phyloP scores from a whole-genome alignment of 2,329 filamentous ascomycete species.

The Fusarium sp. region DNA sequence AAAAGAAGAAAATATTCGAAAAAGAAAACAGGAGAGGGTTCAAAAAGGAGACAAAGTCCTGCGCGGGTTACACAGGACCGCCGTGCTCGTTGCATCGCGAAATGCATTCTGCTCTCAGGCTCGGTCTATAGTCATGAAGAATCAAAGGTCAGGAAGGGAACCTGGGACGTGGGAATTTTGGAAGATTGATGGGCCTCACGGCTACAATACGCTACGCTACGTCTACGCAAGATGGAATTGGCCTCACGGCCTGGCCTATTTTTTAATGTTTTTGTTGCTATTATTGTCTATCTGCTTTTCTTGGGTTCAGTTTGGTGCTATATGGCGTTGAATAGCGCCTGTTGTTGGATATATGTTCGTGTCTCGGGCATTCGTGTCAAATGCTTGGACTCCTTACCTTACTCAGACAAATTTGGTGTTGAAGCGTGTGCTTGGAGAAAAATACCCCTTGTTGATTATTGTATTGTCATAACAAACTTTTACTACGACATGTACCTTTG shows the following conservation, averaged over 20 bases:
- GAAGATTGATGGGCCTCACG: constrained; percentile 45
- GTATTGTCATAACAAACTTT: constrained; percentile 24
- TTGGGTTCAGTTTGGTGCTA: constrained; percentile 28
- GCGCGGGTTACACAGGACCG: constrained; percentile 46
- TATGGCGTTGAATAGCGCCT: constrained; percentile 34
- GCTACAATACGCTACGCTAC: constrained; percentile 36
- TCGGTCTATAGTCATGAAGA: constrained; percentile 23
- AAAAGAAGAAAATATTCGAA: constrained; percentile 23
- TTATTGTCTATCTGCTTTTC: constrained; percentile 10
- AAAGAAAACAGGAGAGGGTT: constrained; percentile 23
- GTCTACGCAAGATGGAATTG: constrained; percentile 43
- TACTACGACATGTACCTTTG: constrained; percentile 27
- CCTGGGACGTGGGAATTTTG: constrained; percentile 36
- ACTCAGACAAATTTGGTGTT: constrained; percentile 30
- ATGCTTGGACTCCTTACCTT: constrained; percentile 3
- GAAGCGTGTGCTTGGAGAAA: constrained; percentile 32
- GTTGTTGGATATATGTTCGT: constrained; percentile 14
- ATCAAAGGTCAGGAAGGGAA: constrained; percentile 28
- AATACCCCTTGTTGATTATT: constrained; percentile 34
- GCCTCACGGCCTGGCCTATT: constrained; percentile 44
- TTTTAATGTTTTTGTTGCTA: constrained; percentile 34
- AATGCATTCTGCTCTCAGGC: constrained; percentile 15
- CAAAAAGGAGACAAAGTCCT: constrained; percentile 35
- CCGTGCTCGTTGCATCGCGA: constrained; percentile 27
- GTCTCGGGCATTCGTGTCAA: not conserved